phyloP scores from a whole-genome alignment of 345 rosid species.

The Eucalyptus cloeziana region DNA sequence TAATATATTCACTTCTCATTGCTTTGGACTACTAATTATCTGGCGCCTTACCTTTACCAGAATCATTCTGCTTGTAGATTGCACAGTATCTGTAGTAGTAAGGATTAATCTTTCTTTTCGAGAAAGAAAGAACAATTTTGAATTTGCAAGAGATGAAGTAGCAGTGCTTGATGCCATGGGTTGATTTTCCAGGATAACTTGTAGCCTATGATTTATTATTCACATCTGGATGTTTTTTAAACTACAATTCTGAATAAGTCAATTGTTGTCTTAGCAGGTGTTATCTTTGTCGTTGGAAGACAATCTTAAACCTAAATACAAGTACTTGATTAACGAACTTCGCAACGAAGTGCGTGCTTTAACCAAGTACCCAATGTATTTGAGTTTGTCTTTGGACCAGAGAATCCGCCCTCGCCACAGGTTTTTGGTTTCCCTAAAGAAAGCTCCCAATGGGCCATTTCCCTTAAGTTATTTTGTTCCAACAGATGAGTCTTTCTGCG shows the following conservation, averaged over 20 bases:
- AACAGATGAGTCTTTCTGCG: conserved; percentile 76
- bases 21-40: not conserved
- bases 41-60: not conserved
- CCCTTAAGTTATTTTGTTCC: conserved; percentile 82
- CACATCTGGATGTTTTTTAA: not conserved
- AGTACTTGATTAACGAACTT: conserved; percentile 82
- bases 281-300: conserved; percentile 87
- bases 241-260: not conserved
- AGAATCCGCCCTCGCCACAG: conserved; percentile 93
- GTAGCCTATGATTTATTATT: not conserved
- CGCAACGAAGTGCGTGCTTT: conserved; percentile 63
- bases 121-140: not conserved
- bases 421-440: conserved; percentile 81
- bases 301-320: conserved; percentile 85
- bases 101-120: not conserved
- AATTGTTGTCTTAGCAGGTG: conserved; percentile 34
- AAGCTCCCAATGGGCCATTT: conserved; percentile 92
- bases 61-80: not conserved
- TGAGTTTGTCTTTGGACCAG: conserved; percentile 84
- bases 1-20: conserved; percentile 6
- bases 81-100: not conserved
- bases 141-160: not conserved
- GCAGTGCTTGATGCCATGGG: not conserved
- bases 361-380: conserved; percentile 79
- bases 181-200: not conserved